Base-by-base conservation (phyloP, 73 alveolate species). In the Stentor coeruleus region DNA sequence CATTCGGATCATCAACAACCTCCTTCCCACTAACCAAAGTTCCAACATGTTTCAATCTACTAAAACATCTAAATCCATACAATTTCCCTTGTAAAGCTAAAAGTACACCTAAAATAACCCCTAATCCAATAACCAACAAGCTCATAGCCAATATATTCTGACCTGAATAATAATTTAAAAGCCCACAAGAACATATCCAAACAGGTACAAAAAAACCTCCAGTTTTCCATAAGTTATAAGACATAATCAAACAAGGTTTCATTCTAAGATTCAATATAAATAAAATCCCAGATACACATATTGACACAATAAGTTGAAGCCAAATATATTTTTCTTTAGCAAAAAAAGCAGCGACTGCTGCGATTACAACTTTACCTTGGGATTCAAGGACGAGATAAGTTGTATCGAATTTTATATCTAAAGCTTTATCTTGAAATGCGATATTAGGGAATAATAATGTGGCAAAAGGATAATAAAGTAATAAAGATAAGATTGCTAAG, bases 391-490 rank as follows among this genome's bases (percentile, higher is more conserved):
- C 89, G 4, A 87, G 57, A 66, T 59, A 87, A 26, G 92, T 59
- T 28, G 92, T 87, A 30, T 66, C 82, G 82, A 60, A 87, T 75
- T 84, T 87, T 30, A 87, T 58, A 72, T 87, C 92, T 20, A 81
- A 33, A 31, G 39, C 80, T 59, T 86, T 72, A 58, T 87, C 66
- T 59, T 59, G 38, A 79, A 72, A 87, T 42, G 82, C 86, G 35
- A 87, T 59, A 38, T 87, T 87, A 2, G 92, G 85, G 74, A 66
- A 87, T 81, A 87, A 38, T 40, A 87, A 73, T 37, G 85, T 87
- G 14, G 90, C 90, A 41, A 87, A 81, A 35, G 92, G 92, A 82
- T 87, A 87, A 83, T 82, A 87, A 14, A 87, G 36, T 26, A 82
- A 33, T 4, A 82, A 36, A 0, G 83, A 81, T 3, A 83, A 36